Percentiles rank a stretch among this genome's conserved stretches.
Conservation (phyloP, 176 grass and related monocot genomes). For the Musa schizocarpa region DNA sequence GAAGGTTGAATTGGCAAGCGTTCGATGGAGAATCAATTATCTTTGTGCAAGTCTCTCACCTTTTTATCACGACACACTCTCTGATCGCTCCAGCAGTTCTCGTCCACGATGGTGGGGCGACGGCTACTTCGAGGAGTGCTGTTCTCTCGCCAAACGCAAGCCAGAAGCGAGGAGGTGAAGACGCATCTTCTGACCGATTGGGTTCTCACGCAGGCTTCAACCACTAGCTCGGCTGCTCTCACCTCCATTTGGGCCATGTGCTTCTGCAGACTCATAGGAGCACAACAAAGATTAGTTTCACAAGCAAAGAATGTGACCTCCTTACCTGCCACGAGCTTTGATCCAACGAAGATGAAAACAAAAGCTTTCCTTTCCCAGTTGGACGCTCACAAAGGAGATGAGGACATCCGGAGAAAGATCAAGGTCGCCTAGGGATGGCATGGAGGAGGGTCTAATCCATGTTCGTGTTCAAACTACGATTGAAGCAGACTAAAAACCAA, state of each 20-base stretch:
- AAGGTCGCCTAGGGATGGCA: too few species aligned
- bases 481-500: too few species aligned
- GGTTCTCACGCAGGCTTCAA: conserved; percentile 72
- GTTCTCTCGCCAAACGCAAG: conserved; percentile 67
- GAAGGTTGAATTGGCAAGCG: background rate
- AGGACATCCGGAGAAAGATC: too few species aligned
- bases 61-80: conserved; percentile 4
- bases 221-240: conserved; percentile 74
- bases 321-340: too few species aligned
- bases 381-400: too few species aligned
- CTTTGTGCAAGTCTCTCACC: background rate
- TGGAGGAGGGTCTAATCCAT: too few species aligned
- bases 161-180: conserved; percentile 78
- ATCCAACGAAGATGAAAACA: too few species aligned
- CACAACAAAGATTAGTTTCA: background rate
- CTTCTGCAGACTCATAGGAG: conserved; percentile 39
- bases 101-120: conserved; percentile 43
- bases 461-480: too few species aligned
- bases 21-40: background rate
- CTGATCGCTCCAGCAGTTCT: conserved; percentile 17
- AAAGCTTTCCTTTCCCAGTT: too few species aligned
- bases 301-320: too few species aligned
- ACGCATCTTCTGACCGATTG: conserved; percentile 77
- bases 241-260: conserved; percentile 78
- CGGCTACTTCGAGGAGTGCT: conserved; percentile 26